Conservation (phyloP, 1,284 basidiomycete species). For the Moesziomyces globuligerus region DNA sequence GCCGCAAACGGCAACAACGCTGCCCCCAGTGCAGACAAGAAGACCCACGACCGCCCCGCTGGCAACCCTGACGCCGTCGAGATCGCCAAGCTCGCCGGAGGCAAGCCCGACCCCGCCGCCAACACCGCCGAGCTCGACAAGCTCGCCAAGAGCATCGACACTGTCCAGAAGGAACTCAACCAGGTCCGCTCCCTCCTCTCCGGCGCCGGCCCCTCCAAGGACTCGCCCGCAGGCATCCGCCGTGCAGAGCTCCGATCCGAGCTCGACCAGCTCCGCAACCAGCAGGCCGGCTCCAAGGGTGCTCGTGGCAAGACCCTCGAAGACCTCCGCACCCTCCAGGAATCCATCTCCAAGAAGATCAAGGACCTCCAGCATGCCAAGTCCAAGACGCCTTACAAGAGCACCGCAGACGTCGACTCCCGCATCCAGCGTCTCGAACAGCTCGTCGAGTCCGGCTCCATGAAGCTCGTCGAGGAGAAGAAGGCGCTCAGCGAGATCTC, state of each 20-base stretch:
- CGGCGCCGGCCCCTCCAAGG: conserved; percentile 57
- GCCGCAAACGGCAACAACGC: conserved; percentile 11
- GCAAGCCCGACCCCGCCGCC: conserved; percentile 60
- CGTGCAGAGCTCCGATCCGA: conserved; percentile 81
- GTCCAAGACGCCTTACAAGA: conserved; percentile 84
- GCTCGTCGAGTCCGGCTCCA: conserved; percentile 87
- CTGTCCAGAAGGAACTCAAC: conserved; percentile 67
- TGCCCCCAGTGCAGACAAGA: conserved; percentile 10
- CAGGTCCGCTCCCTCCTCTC: conserved; percentile 76
- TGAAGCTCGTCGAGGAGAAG: conserved; percentile 97
- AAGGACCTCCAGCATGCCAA: conserved; percentile 88
- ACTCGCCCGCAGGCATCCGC: conserved; percentile 74
- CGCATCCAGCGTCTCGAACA: conserved; percentile 79
- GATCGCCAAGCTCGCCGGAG: conserved; percentile 62
- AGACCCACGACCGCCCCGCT: conserved; percentile 41
- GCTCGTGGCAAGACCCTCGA: conserved; percentile 81
- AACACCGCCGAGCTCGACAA: conserved; percentile 64
- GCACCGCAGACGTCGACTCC: conserved; percentile 85
- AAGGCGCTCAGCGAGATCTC: conserved; percentile 88
- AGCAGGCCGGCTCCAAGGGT: conserved; percentile 83
- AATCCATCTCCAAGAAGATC: conserved; percentile 84
- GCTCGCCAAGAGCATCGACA: conserved; percentile 59
- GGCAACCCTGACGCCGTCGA: conserved; percentile 54
- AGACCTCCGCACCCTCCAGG: conserved; percentile 84
- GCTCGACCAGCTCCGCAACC: conserved; percentile 80